Percentiles rank a stretch among this genome's conserved stretches.
These are phyloP conservation scores for Pythium volutum DNA, from an alignment of 352 stramenopile genomes.

Conservation along the genomic window DNA sequence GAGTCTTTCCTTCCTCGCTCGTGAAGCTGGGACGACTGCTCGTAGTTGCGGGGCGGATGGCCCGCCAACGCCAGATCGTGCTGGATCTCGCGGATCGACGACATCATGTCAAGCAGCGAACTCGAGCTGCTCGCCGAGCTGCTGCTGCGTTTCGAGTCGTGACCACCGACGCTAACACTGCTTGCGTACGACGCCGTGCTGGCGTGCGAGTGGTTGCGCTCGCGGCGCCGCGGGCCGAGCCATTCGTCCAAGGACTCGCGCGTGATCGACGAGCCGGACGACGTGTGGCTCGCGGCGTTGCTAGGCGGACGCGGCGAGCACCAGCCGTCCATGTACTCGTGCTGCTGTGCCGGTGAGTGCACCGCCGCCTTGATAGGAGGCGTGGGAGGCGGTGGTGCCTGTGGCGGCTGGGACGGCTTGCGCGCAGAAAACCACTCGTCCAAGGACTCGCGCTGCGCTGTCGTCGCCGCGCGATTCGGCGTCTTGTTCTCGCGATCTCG, in stretches of 20 bases:
- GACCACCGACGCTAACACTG: not conserved
- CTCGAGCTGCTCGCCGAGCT: constrained; percentile 20
- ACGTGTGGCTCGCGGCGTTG: constrained; percentile 14
- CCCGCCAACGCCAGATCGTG: constrained; percentile 38
- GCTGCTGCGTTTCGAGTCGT: constrained; percentile 25
- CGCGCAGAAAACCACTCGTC: constrained; percentile 16
- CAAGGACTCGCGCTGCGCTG: constrained; percentile 9
- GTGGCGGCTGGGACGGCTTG: not conserved
- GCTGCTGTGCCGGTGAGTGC: not conserved
- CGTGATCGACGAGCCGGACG: constrained; percentile 4
- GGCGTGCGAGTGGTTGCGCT: constrained; percentile 16
- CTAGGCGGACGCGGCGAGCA: constrained; percentile 3
- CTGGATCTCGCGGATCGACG: constrained; percentile 55
- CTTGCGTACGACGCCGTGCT: constrained; percentile 8
- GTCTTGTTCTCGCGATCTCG: constrained; percentile 18
- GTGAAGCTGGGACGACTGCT: constrained; percentile 13
- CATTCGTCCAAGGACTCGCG: constrained; percentile 23
- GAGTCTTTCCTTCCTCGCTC: not conserved
- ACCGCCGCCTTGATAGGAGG: not conserved
- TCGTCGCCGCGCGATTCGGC: constrained; percentile 2
- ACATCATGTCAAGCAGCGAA: constrained; percentile 38
- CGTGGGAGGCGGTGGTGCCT: not conserved
- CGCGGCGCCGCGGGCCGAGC: constrained; percentile 15
- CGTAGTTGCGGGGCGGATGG: constrained; percentile 10
- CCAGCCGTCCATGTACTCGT: constrained; percentile 16